phyloP scores from a whole-genome alignment of 768 basidiomycete genomes.

The Pleurotus ostreatus region DNA sequence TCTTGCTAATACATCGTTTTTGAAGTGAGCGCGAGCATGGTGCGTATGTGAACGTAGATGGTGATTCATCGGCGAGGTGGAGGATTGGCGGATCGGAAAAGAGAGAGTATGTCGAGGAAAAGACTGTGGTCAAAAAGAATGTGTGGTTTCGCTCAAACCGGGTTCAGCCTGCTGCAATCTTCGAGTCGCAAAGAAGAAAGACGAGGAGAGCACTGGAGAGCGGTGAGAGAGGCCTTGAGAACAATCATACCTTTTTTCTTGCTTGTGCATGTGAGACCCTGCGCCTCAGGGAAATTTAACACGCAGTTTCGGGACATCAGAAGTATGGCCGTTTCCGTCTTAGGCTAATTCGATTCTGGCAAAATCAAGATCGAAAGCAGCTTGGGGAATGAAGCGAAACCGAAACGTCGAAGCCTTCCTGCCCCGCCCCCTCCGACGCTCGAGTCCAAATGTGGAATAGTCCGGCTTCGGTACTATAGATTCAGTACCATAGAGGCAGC shows the following conservation, averaged over 20 bases:
- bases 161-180: background rate
- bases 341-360: background rate
- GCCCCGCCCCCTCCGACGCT: too few species aligned
- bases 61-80: background rate
- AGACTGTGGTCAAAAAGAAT: conserved; percentile 1
- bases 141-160: background rate
- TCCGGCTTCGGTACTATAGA: too few species aligned
- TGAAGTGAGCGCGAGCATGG: background rate
- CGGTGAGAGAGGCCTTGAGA: background rate
- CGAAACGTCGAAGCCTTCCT: too few species aligned
- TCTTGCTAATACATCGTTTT: background rate
- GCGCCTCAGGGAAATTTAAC: conserved; percentile 5
- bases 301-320: conserved; percentile 6
- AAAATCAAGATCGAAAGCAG: background rate
- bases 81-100: background rate
- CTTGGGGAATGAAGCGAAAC: too few species aligned
- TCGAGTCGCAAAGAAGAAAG: background rate
- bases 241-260: background rate
- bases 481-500: too few species aligned
- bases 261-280: conserved; percentile 3
- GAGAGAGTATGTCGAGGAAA: background rate
- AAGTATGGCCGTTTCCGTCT: background rate
- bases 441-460: too few species aligned
- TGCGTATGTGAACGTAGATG: background rate
- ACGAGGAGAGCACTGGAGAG: background rate